These are phyloP conservation scores for Ormosia semicastrata DNA, from an alignment of 306 rosid genomes.

Conservation along the genomic window DNA sequence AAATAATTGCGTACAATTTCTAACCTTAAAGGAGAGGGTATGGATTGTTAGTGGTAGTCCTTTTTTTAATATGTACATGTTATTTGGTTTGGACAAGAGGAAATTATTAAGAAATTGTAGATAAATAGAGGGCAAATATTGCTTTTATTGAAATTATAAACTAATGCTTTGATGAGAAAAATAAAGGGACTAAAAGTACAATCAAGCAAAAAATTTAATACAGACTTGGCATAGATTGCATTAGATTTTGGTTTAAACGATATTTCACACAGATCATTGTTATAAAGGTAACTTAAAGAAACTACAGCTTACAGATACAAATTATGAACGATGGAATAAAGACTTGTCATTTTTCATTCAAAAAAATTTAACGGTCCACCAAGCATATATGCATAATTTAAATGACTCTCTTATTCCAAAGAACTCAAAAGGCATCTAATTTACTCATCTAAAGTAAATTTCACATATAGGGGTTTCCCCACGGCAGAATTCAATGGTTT, in stretches of 20 bases:
- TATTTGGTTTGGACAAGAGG: too few species aligned
- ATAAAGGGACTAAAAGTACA: neutral
- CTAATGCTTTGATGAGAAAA: neutral
- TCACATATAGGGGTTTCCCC: neutral
- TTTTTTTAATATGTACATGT: too few species aligned
- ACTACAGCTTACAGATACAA: neutral
- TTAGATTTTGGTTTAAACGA: neutral
- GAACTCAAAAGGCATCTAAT: neutral
- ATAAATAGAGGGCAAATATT: neutral
- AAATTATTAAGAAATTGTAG: neutral
- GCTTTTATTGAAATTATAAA: neutral
- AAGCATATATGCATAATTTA: neutral
- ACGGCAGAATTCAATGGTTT: neutral
- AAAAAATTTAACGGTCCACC: neutral
- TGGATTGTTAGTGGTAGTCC: too few species aligned
- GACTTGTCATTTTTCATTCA: neutral
- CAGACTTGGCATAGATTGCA: neutral
- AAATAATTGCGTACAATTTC: too few species aligned
- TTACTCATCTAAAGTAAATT: neutral
- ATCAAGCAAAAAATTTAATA: neutral
- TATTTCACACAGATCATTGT: neutral
- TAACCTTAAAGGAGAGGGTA: too few species aligned
- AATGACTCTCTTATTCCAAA: neutral
- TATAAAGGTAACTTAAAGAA: neutral
- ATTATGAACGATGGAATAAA: constrained; percentile 3